Evolutionary conservation across 2,329 filamentous ascomycete genomes (phyloP), one percentile per base, ranked within the genome.

Genomic region (Exophiala dermatitidis): DNA sequence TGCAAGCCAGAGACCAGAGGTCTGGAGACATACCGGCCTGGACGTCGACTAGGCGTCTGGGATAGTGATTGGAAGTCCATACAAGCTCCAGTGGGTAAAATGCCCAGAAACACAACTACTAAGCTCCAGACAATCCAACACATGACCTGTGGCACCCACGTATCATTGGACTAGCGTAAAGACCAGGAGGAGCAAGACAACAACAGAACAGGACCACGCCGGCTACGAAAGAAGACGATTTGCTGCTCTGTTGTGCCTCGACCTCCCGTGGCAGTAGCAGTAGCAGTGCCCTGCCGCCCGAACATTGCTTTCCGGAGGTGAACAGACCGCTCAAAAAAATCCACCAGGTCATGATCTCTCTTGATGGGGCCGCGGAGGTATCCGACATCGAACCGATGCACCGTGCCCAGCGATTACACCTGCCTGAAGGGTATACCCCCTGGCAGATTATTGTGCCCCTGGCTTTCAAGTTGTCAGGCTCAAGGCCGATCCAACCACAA

Each of bases 1-100:
- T 60, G 69, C 73, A 42, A 67, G 68, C 33, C 71, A 69, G 37
- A 63, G 66, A 32, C 69, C 71, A 10, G 70, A 67, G 3, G 64
- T 71, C 34, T 75, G 74, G 73, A 66, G 65, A 10, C 55, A 71
- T 46, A 72, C 73, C 5, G 73, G 73, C 19, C 66, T 74, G 59
- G 68, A 67, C 33, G 33, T 53, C n/a, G 28, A 50, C 38, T 56
- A 50, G 41, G 28, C 26, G 33, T 19, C 41, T 38, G 42, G 34
- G 10, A 12, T 28, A 9, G 40, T 5, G 33, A 31, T 30, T 30
- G 32, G 32, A 37, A 30, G 31, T n/a, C 7, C 31, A 36, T 3
- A 3, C 19, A 19, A 19, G 19, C 19, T 19, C 19, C 19, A 19
- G 19, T 19, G 19, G 19, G 19, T 19, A 19, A 19, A 19, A 19